A percentile compares a stretch with the other conserved stretches of the same genome.
Evolutionary conservation across 2,329 filamentous ascomycete genomes (phyloP).

Genomic region (Chaetomiaceae sp.): DNA sequence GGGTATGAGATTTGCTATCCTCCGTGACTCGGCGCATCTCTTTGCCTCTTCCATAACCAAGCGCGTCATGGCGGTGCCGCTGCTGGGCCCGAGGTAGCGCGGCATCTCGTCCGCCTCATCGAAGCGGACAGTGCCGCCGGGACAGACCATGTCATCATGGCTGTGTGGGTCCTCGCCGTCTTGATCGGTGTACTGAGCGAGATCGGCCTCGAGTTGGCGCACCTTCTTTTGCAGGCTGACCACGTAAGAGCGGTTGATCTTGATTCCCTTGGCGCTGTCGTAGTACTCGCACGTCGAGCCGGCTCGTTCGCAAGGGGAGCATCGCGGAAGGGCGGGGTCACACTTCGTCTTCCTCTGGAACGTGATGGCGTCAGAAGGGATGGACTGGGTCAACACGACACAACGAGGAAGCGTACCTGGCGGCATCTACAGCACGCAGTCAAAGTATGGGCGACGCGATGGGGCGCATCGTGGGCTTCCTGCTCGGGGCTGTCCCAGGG

Average conservation of each 20-base stretch:
- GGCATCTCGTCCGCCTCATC: slow-evolving; percentile 80
- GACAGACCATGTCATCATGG: slow-evolving; percentile 80
- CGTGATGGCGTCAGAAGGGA: slow-evolving; percentile 4
- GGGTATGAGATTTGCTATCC: slow-evolving; percentile 87
- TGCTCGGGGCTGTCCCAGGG: slow-evolving; percentile 41
- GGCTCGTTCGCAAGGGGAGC: slow-evolving; percentile 86
- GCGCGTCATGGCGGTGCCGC: slow-evolving; percentile 90
- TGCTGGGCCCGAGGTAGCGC: slow-evolving; percentile 87
- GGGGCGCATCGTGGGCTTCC: slow-evolving; percentile 48
- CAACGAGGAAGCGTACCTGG: slow-evolving; percentile 53
- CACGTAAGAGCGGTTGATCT: slow-evolving; percentile 87
- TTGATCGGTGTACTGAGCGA: slow-evolving; percentile 73
- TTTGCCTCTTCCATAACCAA: slow-evolving; percentile 96
- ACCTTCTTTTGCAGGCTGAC: slow-evolving; percentile 87
- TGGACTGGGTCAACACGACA: neutral
- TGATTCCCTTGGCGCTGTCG: slow-evolving; percentile 79
- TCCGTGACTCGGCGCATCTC: slow-evolving; percentile 83
- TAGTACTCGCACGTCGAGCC: slow-evolving; percentile 93
- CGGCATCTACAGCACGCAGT: slow-evolving; percentile 77
- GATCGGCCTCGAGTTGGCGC: slow-evolving; percentile 73
- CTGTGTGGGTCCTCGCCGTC: slow-evolving; percentile 65
- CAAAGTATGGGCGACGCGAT: slow-evolving; percentile 71
- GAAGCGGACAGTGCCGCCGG: slow-evolving; percentile 78
- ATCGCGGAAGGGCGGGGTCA: slow-evolving; percentile 86
- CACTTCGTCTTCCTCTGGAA: slow-evolving; percentile 90